Percentiles rank a stretch among this genome's conserved stretches.
phyloP scores from a whole-genome alignment of 2,329 filamentous ascomycete species.

The Xylaria arbuscula region DNA sequence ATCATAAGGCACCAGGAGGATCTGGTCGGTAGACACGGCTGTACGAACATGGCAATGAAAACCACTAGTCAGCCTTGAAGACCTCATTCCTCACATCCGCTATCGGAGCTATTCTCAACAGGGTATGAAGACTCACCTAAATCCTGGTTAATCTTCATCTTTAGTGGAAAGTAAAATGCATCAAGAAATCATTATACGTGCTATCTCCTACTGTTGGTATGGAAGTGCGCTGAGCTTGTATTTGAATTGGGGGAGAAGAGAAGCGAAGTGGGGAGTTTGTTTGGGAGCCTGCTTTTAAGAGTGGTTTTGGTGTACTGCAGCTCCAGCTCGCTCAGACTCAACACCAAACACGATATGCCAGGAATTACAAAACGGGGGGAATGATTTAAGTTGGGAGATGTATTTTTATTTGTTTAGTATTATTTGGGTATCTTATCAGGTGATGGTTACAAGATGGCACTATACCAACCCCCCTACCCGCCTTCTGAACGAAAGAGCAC shows the following conservation, averaged over 20 bases:
- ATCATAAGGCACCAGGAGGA: conserved; percentile 87
- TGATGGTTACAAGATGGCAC: conserved; percentile 10
- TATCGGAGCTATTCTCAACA: no score
- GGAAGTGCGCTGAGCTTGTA: background rate
- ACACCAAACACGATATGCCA: background rate
- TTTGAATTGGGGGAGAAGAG: conserved; percentile 1
- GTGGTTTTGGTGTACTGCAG: background rate
- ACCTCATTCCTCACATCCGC: no score
- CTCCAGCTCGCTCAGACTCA: background rate
- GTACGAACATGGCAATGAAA: background rate
- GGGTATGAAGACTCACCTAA: conserved; percentile 51
- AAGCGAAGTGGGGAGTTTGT: conserved; percentile 24
- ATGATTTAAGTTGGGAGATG: background rate
- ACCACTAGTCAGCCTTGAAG: no score
- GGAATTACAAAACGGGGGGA: background rate
- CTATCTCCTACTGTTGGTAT: background rate
- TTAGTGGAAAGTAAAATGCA: conserved; percentile 15
- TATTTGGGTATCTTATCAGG: conserved; percentile 16
- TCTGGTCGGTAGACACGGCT: conserved; percentile 74
- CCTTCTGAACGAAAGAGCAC: background rate
- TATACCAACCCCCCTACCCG: background rate
- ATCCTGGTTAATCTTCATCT: conserved; percentile 60
- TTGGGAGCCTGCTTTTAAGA: background rate
- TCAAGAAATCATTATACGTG: background rate
- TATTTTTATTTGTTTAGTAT: no score